phyloP scores from a whole-genome alignment of 2,329 filamentous ascomycete species.

The Lasiodiplodia gonubiensis region DNA sequence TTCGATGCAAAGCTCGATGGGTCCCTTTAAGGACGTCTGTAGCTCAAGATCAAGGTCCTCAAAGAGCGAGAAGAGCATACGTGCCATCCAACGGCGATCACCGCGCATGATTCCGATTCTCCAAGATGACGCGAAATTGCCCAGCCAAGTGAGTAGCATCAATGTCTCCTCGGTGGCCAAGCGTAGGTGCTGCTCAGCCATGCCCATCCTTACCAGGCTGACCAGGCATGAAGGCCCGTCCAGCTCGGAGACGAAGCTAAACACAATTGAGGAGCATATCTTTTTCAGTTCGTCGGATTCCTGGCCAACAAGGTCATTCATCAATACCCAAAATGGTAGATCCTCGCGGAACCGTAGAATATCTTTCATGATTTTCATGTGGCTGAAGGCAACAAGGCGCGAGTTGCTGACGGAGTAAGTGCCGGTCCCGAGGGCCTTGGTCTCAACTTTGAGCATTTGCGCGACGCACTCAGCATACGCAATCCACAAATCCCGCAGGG shows the following conservation, averaged over 20 bases:
- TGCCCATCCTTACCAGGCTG: conserved; percentile 16
- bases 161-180: conserved; percentile 7
- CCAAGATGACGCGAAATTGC: neutral
- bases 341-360: neutral
- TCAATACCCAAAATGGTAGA: conserved; percentile 22
- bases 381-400: conserved; percentile 1
- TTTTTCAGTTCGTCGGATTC: neutral
- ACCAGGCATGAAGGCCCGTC: neutral
- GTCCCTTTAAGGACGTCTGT: conserved; percentile 17
- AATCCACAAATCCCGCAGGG: conserved; percentile 13
- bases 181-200: conserved; percentile 14
- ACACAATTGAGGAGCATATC: conserved; percentile 12
- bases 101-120: neutral
- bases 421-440: neutral
- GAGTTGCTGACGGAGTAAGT: conserved; percentile 1
- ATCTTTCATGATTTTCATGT: conserved; percentile 18
- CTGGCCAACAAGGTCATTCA: conserved; percentile 12
- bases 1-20: conserved; percentile 20
- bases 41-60: conserved; percentile 14
- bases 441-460: conserved; percentile 20
- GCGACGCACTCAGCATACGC: conserved; percentile 16
- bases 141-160: neutral
- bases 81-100: conserved; percentile 20
- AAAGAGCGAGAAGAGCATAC: conserved; percentile 2
- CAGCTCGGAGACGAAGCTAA: conserved; percentile 1